Percentiles rank a stretch among this genome's conserved stretches.
Conservation (phyloP, 768 basidiomycete genomes). For the Coprinopsis cinerea region DNA sequence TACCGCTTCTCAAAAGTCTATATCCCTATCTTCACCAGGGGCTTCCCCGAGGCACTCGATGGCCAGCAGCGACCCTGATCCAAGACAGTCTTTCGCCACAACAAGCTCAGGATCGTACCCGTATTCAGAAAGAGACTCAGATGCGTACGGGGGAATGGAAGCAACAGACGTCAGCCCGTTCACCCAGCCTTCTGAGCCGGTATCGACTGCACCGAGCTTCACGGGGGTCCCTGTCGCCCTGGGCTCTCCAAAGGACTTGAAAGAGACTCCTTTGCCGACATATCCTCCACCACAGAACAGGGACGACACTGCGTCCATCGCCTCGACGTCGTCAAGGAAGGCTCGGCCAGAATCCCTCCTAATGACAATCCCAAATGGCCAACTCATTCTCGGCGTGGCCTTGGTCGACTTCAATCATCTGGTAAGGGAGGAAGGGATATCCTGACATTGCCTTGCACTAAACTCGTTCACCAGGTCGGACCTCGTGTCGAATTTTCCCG, state of each 20-base stretch:
- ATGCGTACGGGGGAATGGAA: constrained; percentile 6
- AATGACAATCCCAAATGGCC: constrained; percentile 50
- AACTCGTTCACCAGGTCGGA: constrained; percentile 56
- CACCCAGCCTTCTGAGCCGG: constrained; percentile 48
- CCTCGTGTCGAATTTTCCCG: constrained; percentile 84
- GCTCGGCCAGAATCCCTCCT: constrained; percentile 76
- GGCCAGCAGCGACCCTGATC: constrained; percentile 15
- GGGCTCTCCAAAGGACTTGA: constrained; percentile 21
- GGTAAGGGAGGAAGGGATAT: constrained; percentile 38
- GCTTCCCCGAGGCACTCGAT: constrained; percentile 42
- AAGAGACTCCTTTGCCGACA: constrained; percentile 23
- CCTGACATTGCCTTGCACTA: constrained; percentile 10
- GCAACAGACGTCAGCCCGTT: constrained; percentile 21
- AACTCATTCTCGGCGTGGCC: constrained; percentile 78
- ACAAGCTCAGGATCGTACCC: constrained; percentile 18
- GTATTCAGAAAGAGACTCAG: constrained; percentile 1
- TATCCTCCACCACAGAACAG: constrained; percentile 54
- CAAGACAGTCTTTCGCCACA: constrained; percentile 23
- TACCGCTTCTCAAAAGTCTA: constrained; percentile 74
- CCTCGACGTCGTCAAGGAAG: constrained; percentile 62
- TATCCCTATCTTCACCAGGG: constrained; percentile 64
- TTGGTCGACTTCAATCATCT: constrained; percentile 95
- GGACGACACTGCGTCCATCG: constrained; percentile 49
- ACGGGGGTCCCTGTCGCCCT: background rate
- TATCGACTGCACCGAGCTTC: constrained; percentile 32